These are phyloP conservation scores for Verticillium nubilum DNA, from an alignment of 2,329 filamentous ascomycete species.

Conservation along the genomic window DNA sequence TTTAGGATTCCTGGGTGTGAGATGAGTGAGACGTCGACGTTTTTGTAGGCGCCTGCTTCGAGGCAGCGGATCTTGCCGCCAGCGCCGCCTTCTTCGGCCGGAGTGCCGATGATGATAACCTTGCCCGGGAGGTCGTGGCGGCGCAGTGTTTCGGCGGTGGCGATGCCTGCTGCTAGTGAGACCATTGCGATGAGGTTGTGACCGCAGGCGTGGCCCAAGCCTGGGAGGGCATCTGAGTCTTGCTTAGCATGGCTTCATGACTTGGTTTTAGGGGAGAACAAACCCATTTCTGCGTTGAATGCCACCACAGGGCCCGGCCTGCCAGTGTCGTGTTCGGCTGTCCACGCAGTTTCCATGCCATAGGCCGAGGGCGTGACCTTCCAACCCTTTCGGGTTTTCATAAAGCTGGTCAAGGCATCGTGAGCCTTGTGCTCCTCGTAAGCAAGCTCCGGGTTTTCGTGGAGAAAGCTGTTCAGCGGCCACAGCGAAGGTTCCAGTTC, in stretches of 20 bases:
- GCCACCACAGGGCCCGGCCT: conserved; percentile 40
- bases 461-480: conserved; percentile 19
- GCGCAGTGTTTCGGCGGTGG: conserved; percentile 37
- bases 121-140: conserved; percentile 34
- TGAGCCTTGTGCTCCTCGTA: conserved; percentile 39
- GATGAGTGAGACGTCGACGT: conserved; percentile 22
- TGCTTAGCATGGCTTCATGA: conserved; percentile 44
- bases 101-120: conserved; percentile 42
- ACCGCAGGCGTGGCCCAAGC: conserved; percentile 29
- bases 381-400: conserved; percentile 29
- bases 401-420: conserved; percentile 29
- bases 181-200: conserved; percentile 39
- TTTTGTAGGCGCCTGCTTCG: conserved; percentile 32
- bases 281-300: conserved; percentile 44
- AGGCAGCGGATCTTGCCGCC: conserved; percentile 43
- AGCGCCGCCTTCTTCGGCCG: conserved; percentile 44
- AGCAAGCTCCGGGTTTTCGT: conserved; percentile 36
- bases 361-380: conserved; percentile 33
- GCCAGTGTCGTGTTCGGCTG: conserved; percentile 31
- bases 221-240: conserved; percentile 33
- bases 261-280: conserved; percentile 37
- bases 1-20: conserved; percentile 15
- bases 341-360: conserved; percentile 36
- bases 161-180: conserved; percentile 39
- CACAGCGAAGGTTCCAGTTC: conserved; percentile 2